A percentile compares a stretch with the other conserved stretches of the same genome.
Evolutionary conservation across 139 green algal species (phyloP).

Genomic region (Mychonastes homosphaera): DNA sequence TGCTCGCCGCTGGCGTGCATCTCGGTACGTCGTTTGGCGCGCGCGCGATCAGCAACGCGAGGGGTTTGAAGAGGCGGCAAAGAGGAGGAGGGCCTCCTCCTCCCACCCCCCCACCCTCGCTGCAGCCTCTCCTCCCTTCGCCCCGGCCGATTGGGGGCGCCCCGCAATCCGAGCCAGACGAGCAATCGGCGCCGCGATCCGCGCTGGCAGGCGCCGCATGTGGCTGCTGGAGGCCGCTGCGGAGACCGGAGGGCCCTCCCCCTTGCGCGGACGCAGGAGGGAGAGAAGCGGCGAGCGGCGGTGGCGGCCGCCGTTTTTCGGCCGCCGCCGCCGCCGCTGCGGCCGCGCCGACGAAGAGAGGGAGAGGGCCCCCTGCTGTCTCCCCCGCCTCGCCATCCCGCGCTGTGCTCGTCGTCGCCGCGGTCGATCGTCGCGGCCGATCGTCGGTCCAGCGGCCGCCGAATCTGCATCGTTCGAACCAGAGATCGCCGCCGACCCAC

Average conservation of each 20-base stretch:
- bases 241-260: too few relatives aligned
- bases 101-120: not conserved
- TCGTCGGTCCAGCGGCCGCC: not conserved
- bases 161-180: not conserved
- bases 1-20: slow-evolving; percentile 82
- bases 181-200: too few relatives aligned
- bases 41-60: not conserved
- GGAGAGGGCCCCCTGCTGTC: too few relatives aligned
- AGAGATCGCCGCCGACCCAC: not conserved
- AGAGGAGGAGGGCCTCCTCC: not conserved
- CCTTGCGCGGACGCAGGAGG: too few relatives aligned
- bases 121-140: not conserved
- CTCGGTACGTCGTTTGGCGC: slow-evolving; percentile 69
- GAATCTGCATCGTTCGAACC: not conserved
- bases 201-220: too few relatives aligned
- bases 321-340: too few relatives aligned
- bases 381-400: too few relatives aligned
- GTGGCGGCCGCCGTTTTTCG: too few relatives aligned
- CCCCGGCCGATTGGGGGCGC: not conserved
- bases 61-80: not conserved
- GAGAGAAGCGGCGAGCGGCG: too few relatives aligned
- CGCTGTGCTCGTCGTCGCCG: not conserved
- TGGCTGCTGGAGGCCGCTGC: too few relatives aligned
- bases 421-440: not conserved
- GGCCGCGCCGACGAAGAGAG: too few relatives aligned